phyloP scores from a whole-genome alignment of 345 rosid species.

The Populus pruinosa region DNA sequence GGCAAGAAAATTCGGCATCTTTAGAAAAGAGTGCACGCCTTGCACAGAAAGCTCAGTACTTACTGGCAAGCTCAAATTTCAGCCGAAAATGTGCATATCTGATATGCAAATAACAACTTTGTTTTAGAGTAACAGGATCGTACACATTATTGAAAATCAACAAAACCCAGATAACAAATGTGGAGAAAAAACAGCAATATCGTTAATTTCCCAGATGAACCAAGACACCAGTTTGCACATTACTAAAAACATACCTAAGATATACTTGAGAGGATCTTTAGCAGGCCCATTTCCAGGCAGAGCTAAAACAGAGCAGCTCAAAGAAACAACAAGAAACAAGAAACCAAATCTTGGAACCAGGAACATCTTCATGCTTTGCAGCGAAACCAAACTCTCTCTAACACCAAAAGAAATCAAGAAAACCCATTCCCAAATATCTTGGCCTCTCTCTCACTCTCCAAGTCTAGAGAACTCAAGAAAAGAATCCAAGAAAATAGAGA shows the following conservation, averaged over 20 bases:
- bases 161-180: conserved; percentile 12
- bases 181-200: not conserved
- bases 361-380: conserved; percentile 18
- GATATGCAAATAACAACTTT: not conserved
- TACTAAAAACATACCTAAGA: conserved; percentile 44
- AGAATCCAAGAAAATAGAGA: conserved; percentile 1
- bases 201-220: not conserved
- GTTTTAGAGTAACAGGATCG: not conserved
- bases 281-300: conserved; percentile 20
- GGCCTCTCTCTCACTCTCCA: not conserved
- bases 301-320: conserved; percentile 25
- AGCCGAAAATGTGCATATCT: not conserved
- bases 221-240: not conserved
- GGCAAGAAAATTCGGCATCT: no score
- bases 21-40: not conserved
- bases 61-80: not conserved
- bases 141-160: not conserved
- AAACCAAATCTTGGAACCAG: conserved; percentile 14
- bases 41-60: not conserved
- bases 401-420: conserved; percentile 5
- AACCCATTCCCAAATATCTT: conserved; percentile 20
- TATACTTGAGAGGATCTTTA: conserved; percentile 49
- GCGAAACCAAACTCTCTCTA: not conserved
- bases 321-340: conserved; percentile 26
- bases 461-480: conserved; percentile 9